Base-by-base conservation (phyloP, 2,329 filamentous ascomycete species). In the Aspergillus puulaauensis region DNA sequence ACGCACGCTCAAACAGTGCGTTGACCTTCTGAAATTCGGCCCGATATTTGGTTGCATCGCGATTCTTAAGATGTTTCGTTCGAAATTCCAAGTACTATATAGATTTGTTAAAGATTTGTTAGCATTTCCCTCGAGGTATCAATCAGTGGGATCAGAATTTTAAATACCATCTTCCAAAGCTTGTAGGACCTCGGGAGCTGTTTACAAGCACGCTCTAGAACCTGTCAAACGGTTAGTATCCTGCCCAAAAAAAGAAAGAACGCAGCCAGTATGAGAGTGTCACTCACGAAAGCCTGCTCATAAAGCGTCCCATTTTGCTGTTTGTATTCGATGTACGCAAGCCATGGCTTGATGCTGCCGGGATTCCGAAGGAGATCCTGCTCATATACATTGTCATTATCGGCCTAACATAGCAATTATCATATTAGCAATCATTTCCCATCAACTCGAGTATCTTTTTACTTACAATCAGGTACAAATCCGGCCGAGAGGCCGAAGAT, bases 161-260 rank as follows among this genome's bases (percentile, higher is more conserved):
- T 63, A 61, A 77, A 58, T 77, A 91, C 88, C 86, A 96, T 87
- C 78, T 96, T 98, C 95, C 95, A 99, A 49, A 99, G 82, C 79
- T 99, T 99, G 80, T 96, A 99, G 27, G 93, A 98, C 66, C 95
- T 86, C 50, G 95, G 95, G 46, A 99, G 83, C 68, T 96, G 90
- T 62, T 85, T 82, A 75, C 93, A 97, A 57, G 95, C 93, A 70
- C 95, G 86, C 77, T 98, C 95, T 79, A 98, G 89, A 39, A 92
- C 84, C 78, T 80, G 59, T 15, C 39, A 21, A 33, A 45, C 21
- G 41, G 15, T 67, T 56, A 57, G 15, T 51, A 24, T 11, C 12
- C 15, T 14, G 35, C 19, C 9, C 17, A 48, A 19, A 50, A 14
- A 21, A 49, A 11, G 12, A 48, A 19, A 14, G 24, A 49, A 11